Conservation (phyloP, 169 alveolate genomes). For the Plasmodium gaboni region DNA sequence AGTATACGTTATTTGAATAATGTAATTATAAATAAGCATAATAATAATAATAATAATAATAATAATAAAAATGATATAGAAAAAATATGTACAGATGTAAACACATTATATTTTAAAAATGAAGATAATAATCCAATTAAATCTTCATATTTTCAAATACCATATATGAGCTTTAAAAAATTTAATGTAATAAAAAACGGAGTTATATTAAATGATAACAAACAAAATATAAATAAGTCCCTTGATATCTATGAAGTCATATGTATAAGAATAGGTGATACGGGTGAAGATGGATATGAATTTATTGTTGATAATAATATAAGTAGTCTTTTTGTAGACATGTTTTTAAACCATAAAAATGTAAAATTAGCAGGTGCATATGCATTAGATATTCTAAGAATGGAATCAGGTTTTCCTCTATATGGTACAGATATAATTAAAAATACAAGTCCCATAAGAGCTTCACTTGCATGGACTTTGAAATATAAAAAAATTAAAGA, state of each 20-base stretch:
- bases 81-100: not conserved
- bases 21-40: slow-evolving; percentile 12
- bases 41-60: not conserved
- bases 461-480: slow-evolving; percentile 84
- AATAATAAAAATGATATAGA: not conserved
- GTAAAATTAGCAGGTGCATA: slow-evolving; percentile 81
- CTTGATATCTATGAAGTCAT: slow-evolving; percentile 45
- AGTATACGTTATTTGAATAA: slow-evolving; percentile 32
- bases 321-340: slow-evolving; percentile 37
- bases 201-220: not conserved
- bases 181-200: slow-evolving; percentile 13
- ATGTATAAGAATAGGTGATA: slow-evolving; percentile 80
- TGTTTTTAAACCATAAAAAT: slow-evolving; percentile 64
- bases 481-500: slow-evolving; percentile 79
- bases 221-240: not conserved
- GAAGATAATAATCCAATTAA: not conserved
- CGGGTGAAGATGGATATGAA: slow-evolving; percentile 86
- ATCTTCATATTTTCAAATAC: slow-evolving; percentile 33
- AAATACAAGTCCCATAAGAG: slow-evolving; percentile 82
- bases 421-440: slow-evolving; percentile 82
- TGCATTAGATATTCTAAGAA: slow-evolving; percentile 81
- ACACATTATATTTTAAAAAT: slow-evolving; percentile 8
- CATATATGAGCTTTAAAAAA: slow-evolving; percentile 75
- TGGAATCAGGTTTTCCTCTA: slow-evolving; percentile 84
- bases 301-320: slow-evolving; percentile 74